Percentiles rank a stretch among this genome's conserved stretches.
Conservation (phyloP, 2,329 filamentous ascomycete genomes). For the Xylaria digitata region DNA sequence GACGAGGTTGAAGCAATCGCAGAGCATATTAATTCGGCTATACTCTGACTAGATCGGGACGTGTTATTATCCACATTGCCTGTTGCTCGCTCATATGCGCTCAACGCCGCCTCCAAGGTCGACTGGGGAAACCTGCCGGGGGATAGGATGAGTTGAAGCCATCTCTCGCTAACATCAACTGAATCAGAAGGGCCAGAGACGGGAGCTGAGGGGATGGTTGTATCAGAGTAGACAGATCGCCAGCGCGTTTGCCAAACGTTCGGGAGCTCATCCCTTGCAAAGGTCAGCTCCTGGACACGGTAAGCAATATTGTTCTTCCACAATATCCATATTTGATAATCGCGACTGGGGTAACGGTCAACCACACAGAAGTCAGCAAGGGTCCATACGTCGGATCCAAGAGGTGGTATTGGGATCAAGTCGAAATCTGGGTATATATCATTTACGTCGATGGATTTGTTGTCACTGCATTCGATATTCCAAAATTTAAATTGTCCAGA, state of each 20-base stretch:
- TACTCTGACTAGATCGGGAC: slow-evolving; percentile 61
- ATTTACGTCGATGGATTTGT: slow-evolving; percentile 71
- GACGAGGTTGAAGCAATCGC: slow-evolving; percentile 77
- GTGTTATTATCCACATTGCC: slow-evolving; percentile 55
- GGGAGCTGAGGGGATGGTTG: slow-evolving; percentile 64
- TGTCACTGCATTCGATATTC: slow-evolving; percentile 74
- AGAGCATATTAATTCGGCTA: slow-evolving; percentile 81
- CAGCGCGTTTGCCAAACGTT: slow-evolving; percentile 75
- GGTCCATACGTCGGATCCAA: slow-evolving; percentile 81
- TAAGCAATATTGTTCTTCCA: slow-evolving; percentile 89
- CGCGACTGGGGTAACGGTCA: slow-evolving; percentile 64
- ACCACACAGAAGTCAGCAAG: slow-evolving; percentile 79
- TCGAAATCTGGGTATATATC: slow-evolving; percentile 75
- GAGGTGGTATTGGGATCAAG: slow-evolving; percentile 75
- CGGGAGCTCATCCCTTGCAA: slow-evolving; percentile 73
- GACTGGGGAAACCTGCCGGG: slow-evolving; percentile 84
- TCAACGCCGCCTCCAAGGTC: slow-evolving; percentile 84
- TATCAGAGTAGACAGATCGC: slow-evolving; percentile 74
- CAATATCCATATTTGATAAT: slow-evolving; percentile 74
- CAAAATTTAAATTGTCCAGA: slow-evolving; percentile 96
- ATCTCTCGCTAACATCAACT: slow-evolving; percentile 81
- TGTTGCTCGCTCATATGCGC: slow-evolving; percentile 79
- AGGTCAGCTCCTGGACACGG: slow-evolving; percentile 77
- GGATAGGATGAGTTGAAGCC: slow-evolving; percentile 84
- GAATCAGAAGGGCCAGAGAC: slow-evolving; percentile 71